These are phyloP conservation scores for Bruguiera parviflora DNA, from an alignment of 345 rosid species.

Conservation along the genomic window DNA sequence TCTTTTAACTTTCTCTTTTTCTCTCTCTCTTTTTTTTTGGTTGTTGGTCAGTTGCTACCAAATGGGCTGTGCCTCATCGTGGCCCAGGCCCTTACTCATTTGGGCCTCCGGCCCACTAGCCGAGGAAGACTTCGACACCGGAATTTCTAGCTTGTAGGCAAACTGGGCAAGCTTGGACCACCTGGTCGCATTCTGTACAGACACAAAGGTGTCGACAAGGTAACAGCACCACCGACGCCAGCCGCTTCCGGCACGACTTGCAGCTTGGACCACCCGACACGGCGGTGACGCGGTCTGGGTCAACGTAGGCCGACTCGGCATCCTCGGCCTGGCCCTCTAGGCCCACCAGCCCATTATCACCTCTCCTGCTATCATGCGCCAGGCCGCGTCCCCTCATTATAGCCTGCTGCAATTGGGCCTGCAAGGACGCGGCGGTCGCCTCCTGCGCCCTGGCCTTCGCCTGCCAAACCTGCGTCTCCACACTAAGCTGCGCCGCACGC, in stretches of 20 bases:
- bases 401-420: conserved; percentile 73
- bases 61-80: conserved; percentile 3
- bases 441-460: conserved; percentile 77
- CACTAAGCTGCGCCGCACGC: conserved; percentile 67
- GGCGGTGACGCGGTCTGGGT: conserved; percentile 54
- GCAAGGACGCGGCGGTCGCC: conserved; percentile 71
- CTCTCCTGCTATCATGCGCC: conserved; percentile 36
- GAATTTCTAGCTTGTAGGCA: conserved; percentile 60
- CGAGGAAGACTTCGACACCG: conserved; percentile 69
- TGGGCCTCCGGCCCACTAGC: background rate
- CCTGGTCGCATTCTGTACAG: conserved; percentile 65
- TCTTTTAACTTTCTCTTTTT: too few relatives aligned
- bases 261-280: conserved; percentile 48
- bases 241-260: conserved; percentile 48
- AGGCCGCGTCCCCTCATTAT: conserved; percentile 36
- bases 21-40: too few relatives aligned
- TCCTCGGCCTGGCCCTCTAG: conserved; percentile 56
- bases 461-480: conserved; percentile 84
- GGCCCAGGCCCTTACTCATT: background rate
- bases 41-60: background rate
- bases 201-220: conserved; percentile 90
- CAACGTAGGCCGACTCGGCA: conserved; percentile 82
- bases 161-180: conserved; percentile 66
- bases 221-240: conserved; percentile 69
- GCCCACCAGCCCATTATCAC: conserved; percentile 21